A percentile compares a stretch with the other conserved stretches of the same genome.
Conservation (phyloP, 208 protist species). For the Leishmania guyanensis region DNA sequence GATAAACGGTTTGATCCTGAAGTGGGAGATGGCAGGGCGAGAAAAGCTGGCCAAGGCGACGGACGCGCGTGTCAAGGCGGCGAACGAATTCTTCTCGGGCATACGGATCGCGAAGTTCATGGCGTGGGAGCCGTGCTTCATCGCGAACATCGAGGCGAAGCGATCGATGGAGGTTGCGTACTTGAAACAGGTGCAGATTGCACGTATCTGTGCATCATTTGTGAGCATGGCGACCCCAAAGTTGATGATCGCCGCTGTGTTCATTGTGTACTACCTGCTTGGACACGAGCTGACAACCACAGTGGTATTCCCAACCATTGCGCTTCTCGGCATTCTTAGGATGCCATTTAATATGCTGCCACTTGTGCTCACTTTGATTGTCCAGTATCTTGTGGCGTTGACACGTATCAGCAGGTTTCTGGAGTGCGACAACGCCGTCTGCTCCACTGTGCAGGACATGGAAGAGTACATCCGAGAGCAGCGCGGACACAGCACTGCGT, state of each 20-base stretch:
- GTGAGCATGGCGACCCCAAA: no score
- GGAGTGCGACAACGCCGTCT: constrained; percentile 39
- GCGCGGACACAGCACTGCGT: constrained; percentile 17
- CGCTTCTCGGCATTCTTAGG: constrained; percentile 19
- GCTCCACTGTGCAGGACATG: constrained; percentile 33
- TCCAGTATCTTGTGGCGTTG: background rate
- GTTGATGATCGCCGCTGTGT: constrained; percentile 19
- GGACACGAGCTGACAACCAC: constrained; percentile 66
- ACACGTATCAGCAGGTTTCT: constrained; percentile 54
- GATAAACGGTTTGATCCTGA: constrained; percentile 4
- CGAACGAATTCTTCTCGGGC: constrained; percentile 92
- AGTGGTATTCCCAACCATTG: constrained; percentile 53
- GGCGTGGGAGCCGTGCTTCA: constrained; percentile 87
- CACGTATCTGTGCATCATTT: constrained; percentile 23
- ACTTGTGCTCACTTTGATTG: no score
- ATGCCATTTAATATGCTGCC: no score
- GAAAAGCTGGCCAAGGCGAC: no score
- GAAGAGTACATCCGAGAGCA: constrained; percentile 23
- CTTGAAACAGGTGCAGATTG: constrained; percentile 15
- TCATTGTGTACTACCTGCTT: constrained; percentile 44
- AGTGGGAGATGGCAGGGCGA: background rate
- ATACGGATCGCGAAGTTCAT: constrained; percentile 95
- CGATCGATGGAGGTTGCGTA: constrained; percentile 8
- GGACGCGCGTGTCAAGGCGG: constrained; percentile 88
- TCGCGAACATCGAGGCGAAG: constrained; percentile 45